These are phyloP conservation scores for Fallopia convolvulus DNA, from an alignment of 148 eudicot species.

Conservation along the genomic window DNA sequence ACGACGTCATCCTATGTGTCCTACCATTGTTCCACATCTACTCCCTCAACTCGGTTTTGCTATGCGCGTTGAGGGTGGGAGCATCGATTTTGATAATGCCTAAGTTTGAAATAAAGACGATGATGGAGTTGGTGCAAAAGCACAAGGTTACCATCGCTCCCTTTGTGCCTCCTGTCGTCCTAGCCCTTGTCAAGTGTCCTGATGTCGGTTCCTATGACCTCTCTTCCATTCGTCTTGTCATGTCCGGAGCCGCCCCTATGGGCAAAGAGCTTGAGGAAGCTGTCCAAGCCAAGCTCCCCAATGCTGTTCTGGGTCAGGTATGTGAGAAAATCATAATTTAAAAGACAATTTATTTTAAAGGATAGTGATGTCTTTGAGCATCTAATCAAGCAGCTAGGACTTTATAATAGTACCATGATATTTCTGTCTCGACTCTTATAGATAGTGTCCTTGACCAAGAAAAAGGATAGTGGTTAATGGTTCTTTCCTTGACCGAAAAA, in stretches of 20 bases:
- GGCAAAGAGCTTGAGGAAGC: conserved; percentile 80
- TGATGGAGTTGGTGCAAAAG: conserved; percentile 61
- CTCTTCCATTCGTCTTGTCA: conserved; percentile 49
- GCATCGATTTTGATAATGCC: conserved; percentile 66
- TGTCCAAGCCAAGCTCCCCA: conserved; percentile 54
- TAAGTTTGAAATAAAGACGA: conserved; percentile 54
- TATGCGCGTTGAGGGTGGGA: conserved; percentile 67
- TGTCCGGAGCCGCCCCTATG: conserved; percentile 91
- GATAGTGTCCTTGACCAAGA: no score
- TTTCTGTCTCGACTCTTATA: no score
- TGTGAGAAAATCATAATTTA: neutral
- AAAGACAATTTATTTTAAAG: no score
- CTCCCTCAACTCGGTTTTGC: conserved; percentile 61
- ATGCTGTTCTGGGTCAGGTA: conserved; percentile 91
- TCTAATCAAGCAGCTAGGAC: no score
- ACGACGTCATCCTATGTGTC: conserved; percentile 71
- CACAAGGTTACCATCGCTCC: conserved; percentile 72
- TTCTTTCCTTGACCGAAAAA: no score
- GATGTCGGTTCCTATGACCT: conserved; percentile 54
- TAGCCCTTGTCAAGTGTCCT: conserved; percentile 63
- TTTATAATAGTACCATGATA: no score
- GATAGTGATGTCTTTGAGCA: no score
- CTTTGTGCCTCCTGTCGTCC: conserved; percentile 76
- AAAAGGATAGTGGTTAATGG: no score
- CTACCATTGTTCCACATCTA: conserved; percentile 82